Evolutionary conservation across 2,329 filamentous ascomycete species (phyloP).

Genomic region (Fusarium mundagurra): DNA sequence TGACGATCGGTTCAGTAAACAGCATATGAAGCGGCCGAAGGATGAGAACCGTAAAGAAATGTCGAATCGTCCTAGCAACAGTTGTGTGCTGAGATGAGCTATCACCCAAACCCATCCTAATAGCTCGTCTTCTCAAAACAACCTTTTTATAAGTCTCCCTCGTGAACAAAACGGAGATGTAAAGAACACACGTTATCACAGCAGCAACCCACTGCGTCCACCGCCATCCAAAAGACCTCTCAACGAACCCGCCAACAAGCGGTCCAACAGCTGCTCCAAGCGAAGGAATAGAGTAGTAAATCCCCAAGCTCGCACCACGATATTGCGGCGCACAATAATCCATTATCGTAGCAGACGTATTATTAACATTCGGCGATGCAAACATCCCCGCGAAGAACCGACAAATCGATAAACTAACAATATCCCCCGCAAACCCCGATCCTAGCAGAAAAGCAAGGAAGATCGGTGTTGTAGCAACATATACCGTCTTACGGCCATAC

Average conservation of each 20-base stretch:
- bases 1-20: constrained; percentile 22
- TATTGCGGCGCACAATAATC: constrained; percentile 9
- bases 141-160: constrained; percentile 30
- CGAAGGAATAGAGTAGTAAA: constrained; percentile 26
- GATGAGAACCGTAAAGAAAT: constrained; percentile 30
- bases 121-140: constrained; percentile 9
- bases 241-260: constrained; percentile 6
- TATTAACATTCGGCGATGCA: constrained; percentile 28
- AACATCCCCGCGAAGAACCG: constrained; percentile 30
- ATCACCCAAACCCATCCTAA: constrained; percentile 16
- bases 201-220: constrained; percentile 32
- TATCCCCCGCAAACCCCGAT: not conserved
- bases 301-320: constrained; percentile 6
- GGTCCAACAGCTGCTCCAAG: constrained; percentile 25
- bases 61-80: not conserved
- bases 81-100: constrained; percentile 25
- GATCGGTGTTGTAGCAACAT: constrained; percentile 23
- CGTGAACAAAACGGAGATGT: constrained; percentile 19
- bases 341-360: constrained; percentile 27
- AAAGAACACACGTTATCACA: constrained; percentile 1
- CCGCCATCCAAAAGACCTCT: constrained; percentile 16
- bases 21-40: constrained; percentile 26
- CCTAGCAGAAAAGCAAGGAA: constrained; percentile 13
- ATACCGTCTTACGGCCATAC: constrained; percentile 20
- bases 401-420: not conserved